phyloP scores from a whole-genome alignment of 1,284 basidiomycete genomes.

The Phaffia rhodozyma region DNA sequence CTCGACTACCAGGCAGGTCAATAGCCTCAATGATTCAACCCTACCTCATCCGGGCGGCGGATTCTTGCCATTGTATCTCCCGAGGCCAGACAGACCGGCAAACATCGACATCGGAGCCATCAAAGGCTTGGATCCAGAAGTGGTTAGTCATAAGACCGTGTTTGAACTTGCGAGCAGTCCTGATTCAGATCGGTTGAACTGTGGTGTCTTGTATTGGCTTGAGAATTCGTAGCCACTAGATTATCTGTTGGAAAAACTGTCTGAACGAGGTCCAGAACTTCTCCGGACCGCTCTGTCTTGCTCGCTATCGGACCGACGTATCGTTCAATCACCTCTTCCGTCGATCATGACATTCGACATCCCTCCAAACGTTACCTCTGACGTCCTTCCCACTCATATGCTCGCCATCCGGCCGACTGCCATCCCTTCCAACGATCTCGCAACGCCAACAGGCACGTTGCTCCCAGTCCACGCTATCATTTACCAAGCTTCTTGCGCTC shows the following conservation, averaged over 20 bases:
- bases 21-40: too few species aligned
- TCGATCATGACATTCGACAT: not conserved
- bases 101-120: constrained; percentile 6
- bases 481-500: constrained; percentile 18
- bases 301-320: not conserved
- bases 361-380: not conserved
- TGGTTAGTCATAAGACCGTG: constrained; percentile 4
- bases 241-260: constrained; percentile 6
- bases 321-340: not conserved
- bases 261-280: constrained; percentile 5
- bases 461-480: constrained; percentile 20
- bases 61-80: constrained; percentile 9
- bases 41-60: not conserved
- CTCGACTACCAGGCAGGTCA: too few species aligned
- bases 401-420: constrained; percentile 17
- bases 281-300: constrained; percentile 4
- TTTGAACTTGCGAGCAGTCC: too few species aligned
- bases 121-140: constrained; percentile 1
- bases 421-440: not conserved
- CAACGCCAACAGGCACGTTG: constrained; percentile 8
- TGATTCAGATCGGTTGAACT: too few species aligned
- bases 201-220: too few species aligned
- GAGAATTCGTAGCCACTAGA: constrained; percentile 1
- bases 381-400: constrained; percentile 18
- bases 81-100: constrained; percentile 9